Evolutionary conservation across 1,139 yeast genomes (phyloP).

Genomic region (Eremothecium gossypii): DNA sequence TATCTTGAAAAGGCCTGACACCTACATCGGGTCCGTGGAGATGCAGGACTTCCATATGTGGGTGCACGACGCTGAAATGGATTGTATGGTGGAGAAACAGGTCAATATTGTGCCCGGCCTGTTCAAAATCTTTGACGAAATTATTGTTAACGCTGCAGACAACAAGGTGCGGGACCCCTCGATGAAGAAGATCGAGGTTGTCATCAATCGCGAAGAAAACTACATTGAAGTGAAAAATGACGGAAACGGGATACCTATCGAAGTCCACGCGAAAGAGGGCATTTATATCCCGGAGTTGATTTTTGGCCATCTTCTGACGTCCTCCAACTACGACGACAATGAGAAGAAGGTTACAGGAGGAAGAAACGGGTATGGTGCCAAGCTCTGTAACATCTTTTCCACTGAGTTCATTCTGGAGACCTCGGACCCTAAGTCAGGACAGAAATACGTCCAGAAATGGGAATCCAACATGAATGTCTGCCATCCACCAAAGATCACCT

Average conservation of each 20-base stretch:
- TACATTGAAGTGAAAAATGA: constrained; percentile 78
- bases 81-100: constrained; percentile 59
- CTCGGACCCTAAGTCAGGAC: constrained; percentile 60
- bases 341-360: constrained; percentile 98
- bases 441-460: constrained; percentile 77
- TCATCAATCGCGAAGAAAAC: constrained; percentile 66
- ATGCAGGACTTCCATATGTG: constrained; percentile 72
- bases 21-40: constrained; percentile 94
- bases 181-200: constrained; percentile 80
- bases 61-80: constrained; percentile 65
- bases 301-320: constrained; percentile 89
- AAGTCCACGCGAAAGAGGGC: constrained; percentile 83
- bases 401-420: constrained; percentile 84
- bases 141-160: constrained; percentile 96
- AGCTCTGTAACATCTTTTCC: constrained; percentile 86
- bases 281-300: constrained; percentile 94
- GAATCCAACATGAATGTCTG: constrained; percentile 73
- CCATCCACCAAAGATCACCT: constrained; percentile 66
- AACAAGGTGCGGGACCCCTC: constrained; percentile 90
- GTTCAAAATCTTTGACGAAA: constrained; percentile 94
- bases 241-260: constrained; percentile 93
- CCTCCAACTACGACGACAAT: constrained; percentile 92
- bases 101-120: constrained; percentile 91
- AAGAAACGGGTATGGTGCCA: constrained; percentile 97
- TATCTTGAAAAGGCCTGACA: constrained; percentile 93